Percentiles rank a stretch among this genome's conserved stretches.
phyloP scores from a whole-genome alignment of 1,139 yeast species.

The Magnusiomyces suaveolens region DNA sequence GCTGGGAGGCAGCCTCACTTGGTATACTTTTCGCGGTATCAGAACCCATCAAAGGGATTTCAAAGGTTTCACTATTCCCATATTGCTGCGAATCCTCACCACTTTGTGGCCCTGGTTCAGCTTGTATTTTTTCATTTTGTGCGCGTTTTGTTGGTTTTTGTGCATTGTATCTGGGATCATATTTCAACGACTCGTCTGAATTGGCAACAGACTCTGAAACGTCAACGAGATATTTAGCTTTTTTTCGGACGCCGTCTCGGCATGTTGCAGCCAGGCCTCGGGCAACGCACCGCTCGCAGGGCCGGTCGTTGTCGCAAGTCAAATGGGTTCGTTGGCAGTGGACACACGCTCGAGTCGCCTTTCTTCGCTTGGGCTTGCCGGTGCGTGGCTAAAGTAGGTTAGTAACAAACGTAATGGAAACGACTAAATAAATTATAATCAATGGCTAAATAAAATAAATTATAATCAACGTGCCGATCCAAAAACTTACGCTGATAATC shows the following conservation, averaged over 20 bases:
- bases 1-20: too few species aligned
- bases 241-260: constrained; percentile 80
- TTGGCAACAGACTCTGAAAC: constrained; percentile 15
- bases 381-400: constrained; percentile 12
- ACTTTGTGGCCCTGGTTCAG: neutral
- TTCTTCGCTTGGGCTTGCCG: constrained; percentile 35
- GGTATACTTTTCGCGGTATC: too few species aligned
- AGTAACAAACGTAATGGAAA: too few species aligned
- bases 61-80: too few species aligned
- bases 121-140: constrained; percentile 5
- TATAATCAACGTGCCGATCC: neutral
- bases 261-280: constrained; percentile 62
- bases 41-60: too few species aligned
- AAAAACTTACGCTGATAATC: neutral
- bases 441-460: too few species aligned
- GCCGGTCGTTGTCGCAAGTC: constrained; percentile 74
- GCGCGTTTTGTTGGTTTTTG: too few species aligned
- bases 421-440: too few species aligned
- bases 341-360: constrained; percentile 79
- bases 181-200: constrained; percentile 17
- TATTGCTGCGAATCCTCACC: too few species aligned
- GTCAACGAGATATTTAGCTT: constrained; percentile 57
- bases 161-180: constrained; percentile 20
- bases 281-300: constrained; percentile 70
- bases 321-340: constrained; percentile 86